phyloP scores from a whole-genome alignment of 176 grass and related monocot species.

The Carex parvula region DNA sequence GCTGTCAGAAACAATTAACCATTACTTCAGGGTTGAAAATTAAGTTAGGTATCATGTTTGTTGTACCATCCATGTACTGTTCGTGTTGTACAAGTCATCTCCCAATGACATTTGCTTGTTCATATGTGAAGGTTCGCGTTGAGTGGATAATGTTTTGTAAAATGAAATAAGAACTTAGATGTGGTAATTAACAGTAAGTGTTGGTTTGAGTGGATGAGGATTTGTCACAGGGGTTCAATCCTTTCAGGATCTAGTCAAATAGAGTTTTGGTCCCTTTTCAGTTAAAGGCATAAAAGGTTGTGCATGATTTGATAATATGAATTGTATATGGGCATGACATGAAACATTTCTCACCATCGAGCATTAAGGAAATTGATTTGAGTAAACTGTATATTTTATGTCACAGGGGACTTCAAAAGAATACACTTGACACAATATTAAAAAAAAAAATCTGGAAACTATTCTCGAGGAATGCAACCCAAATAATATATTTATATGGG shows the following conservation, averaged over 20 bases:
- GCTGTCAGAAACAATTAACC: slow-evolving; percentile 49
- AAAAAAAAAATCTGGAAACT: background rate
- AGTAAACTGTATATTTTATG: background rate
- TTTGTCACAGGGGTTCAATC: background rate
- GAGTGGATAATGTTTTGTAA: background rate
- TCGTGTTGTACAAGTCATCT: slow-evolving; percentile 19
- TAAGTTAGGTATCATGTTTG: background rate
- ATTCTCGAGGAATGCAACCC: background rate
- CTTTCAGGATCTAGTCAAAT: background rate
- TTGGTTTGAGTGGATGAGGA: background rate
- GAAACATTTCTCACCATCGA: background rate
- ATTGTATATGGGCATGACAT: background rate
- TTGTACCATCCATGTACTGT: slow-evolving; percentile 26
- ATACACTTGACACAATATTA: background rate
- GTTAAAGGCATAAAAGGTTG: background rate
- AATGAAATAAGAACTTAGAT: slow-evolving; percentile 8
- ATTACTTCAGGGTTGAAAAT: slow-evolving; percentile 9
- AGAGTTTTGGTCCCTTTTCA: background rate
- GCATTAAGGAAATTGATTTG: background rate
- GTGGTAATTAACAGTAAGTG: background rate
- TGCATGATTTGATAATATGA: background rate
- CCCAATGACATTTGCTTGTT: slow-evolving; percentile 29
- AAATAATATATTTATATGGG: background rate
- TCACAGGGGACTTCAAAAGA: background rate
- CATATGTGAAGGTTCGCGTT: background rate